Base-by-base conservation (phyloP, 192 early-diverging fungal genomes). In the Coemansia sp. region DNA sequence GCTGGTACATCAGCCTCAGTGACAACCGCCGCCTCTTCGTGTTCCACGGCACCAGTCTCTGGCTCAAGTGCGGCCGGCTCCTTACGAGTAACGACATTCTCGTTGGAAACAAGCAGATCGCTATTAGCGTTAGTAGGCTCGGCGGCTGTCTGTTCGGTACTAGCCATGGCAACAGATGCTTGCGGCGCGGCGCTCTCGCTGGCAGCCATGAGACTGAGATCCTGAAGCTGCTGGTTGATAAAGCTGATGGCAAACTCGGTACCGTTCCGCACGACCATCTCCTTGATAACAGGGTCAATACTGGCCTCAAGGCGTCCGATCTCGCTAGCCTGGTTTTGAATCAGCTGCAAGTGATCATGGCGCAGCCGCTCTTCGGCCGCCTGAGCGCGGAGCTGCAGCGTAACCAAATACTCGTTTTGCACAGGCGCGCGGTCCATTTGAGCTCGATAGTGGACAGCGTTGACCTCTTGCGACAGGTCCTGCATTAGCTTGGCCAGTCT, bases 301-400 rank as follows among this genome's bases (percentile, higher is more conserved):
- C 67, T 67, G 50, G 68, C 55, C 44, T 82, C 80, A 20, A 82
- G 68, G 34, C 67, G 80, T 1, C 65, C 68, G 30, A 82, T 73
- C 44, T 77, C 65, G 10, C 64, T 39, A 7, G 71, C 63, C 20
- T 77, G 75, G 24, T 58, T 47, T 50, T 82, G 70, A 6, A 60
- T 38, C 0, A 64, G 41, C 71, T 77, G 80, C 18, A 68, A 37
- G 32, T 62, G 69, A 30, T 77, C 74, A 22, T 63, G 43, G 0
- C 65, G 62, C 22, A 77, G 49, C 2, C 44, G 41, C 39, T 70
- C 75, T 34, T 82, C 68, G 2, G 68, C 50, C 2, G 63, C 59
- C 50, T 73, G 69, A 11, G 74, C 67, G 3, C 52, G 73, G 56
- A 76, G 75, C 64, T 84, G 83, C 34, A 84, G 63, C 30, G 69